Evolutionary conservation across 1,284 basidiomycete genomes (phyloP), one percentile per base, ranked within the genome.

Genomic region (Microbotryum violaceum): DNA sequence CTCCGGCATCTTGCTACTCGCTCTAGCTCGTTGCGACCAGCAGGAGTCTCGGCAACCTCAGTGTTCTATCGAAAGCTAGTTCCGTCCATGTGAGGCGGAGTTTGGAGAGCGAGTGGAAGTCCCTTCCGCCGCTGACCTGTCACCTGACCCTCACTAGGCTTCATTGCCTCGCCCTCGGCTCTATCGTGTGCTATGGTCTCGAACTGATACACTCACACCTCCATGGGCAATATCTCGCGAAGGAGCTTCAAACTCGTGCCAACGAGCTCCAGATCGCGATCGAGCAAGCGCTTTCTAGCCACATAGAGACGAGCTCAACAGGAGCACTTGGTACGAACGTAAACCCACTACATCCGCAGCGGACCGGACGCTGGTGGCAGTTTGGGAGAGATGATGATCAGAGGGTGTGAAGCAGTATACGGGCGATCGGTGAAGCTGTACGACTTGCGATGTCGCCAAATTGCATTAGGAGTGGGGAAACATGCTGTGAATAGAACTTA

Each of bases 81-180:
- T 18, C 51, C 51, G 10, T 27, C 25, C 21, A 53, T 53, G 51
- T 42, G 12, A 42, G 37, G 12, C 16, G 12, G 16, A 42, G 14
- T 42, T 18, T 42, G 14, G 16, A 42, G 9, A 42, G 37, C 37
- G 37, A 42, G 9, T 42, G 37, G 12, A 42, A 18, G 37, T 18
- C 37, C 37, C 37, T 18, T 42, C 37, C 37, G 37, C 12, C 12
- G 37, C 37, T 42, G 37, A 42, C 3, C 10, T 42, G 37, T 42
- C 16, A 42, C 37, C 9, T 31, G 31, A 31, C 7, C 31, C 9
- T 31, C 31, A 42, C 37, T 18, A 42, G 37, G 37, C 16, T 42
- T 14, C 37, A 53, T 53, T 53, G 51, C 51, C 33, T 53, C 25
- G 51, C 51, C 18, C 25, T 53, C 51, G 25, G 27, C n/a, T 53